Percentiles rank a stretch among this genome's conserved stretches.
Evolutionary conservation across 2,329 filamentous ascomycete genomes (phyloP).

Genomic region (Diaporthe destruens): DNA sequence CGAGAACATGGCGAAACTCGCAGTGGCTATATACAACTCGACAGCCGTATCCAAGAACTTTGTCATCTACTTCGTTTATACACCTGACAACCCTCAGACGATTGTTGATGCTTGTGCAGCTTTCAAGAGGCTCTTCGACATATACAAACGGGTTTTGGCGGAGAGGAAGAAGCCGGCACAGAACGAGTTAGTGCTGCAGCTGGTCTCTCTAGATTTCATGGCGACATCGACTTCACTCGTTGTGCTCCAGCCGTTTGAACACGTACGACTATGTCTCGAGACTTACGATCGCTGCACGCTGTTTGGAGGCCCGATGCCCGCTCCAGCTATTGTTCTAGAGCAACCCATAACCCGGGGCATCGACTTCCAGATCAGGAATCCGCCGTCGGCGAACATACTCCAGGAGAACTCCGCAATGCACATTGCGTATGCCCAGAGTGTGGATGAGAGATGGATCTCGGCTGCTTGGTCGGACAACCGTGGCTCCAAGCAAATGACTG

Average conservation of each 20-base stretch:
- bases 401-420: conserved; percentile 86
- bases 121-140: conserved; percentile 79
- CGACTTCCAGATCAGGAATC: conserved; percentile 78
- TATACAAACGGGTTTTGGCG: conserved; percentile 65
- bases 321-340: conserved; percentile 80
- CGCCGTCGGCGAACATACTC: conserved; percentile 78
- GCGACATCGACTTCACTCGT: conserved; percentile 73
- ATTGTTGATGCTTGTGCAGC: conserved; percentile 79
- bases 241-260: conserved; percentile 71
- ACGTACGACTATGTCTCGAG: conserved; percentile 76
- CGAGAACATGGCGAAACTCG: conserved; percentile 63
- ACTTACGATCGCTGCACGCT: conserved; percentile 81
- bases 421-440: conserved; percentile 81
- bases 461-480: conserved; percentile 85
- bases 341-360: conserved; percentile 77
- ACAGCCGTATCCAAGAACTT: conserved; percentile 68
- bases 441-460: conserved; percentile 82
- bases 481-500: conserved; percentile 78
- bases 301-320: conserved; percentile 68
- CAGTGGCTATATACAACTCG: conserved; percentile 59
- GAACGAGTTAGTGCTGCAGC: conserved; percentile 81
- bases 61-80: conserved; percentile 83
- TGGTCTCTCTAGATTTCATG: conserved; percentile 77
- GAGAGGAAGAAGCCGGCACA: conserved; percentile 61
- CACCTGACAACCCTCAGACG: conserved; percentile 70